Evolutionary conservation across 176 grass and related monocot genomes (phyloP).

Genomic region (Carex parvula): DNA sequence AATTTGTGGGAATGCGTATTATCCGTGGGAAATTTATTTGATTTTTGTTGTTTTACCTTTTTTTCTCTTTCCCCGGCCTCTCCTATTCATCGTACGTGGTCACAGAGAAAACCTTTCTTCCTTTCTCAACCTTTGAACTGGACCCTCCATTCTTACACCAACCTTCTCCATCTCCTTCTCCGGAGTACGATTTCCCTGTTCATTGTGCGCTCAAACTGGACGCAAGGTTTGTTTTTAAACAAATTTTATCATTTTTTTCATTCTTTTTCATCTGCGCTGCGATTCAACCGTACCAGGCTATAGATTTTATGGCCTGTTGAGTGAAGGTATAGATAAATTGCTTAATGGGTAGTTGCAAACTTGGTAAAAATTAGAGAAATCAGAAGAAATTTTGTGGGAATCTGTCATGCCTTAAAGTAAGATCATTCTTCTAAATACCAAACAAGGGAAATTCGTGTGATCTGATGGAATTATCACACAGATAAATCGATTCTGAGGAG

Average conservation of each 20-base stretch:
- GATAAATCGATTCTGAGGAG: not conserved
- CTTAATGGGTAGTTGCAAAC: not conserved
- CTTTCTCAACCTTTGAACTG: not conserved
- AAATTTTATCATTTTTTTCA: not conserved
- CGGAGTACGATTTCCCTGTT: conserved; percentile 7
- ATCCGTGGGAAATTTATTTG: not conserved
- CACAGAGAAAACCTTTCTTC: not conserved
- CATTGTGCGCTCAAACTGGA: not conserved
- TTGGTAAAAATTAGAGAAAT: not conserved
- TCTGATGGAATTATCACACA: conserved; percentile 4
- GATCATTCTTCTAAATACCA: not conserved
- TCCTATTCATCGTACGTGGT: not conserved
- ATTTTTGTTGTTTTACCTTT: conserved; percentile 12
- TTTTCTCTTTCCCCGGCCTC: not conserved
- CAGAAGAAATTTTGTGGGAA: not conserved
- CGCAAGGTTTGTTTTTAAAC: not conserved
- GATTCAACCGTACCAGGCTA: not conserved
- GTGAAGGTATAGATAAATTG: not conserved
- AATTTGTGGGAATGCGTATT: not conserved
- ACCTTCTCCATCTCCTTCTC: not conserved
- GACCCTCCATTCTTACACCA: conserved; percentile 8
- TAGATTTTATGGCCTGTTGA: not conserved
- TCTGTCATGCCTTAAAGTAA: not conserved
- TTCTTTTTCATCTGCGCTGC: not conserved
- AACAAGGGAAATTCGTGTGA: not conserved